Evolutionary conservation across 2,329 filamentous ascomycete genomes (phyloP).

Genomic region (Penicillium sp.): DNA sequence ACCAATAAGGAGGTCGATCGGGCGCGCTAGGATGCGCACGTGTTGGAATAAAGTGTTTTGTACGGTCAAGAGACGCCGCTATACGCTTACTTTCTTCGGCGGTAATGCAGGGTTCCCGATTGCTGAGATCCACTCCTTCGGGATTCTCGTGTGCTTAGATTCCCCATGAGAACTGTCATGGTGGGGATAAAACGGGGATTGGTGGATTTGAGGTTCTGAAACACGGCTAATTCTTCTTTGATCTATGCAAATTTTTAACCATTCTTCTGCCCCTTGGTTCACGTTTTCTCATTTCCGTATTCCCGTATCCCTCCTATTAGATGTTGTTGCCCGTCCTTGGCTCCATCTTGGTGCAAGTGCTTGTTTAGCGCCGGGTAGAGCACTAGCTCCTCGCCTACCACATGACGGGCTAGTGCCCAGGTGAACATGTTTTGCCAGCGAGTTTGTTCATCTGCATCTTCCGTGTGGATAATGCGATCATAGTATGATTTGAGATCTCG

Average conservation of each 20-base stretch:
- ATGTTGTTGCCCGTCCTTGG: conserved; percentile 51
- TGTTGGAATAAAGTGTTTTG: conserved; percentile 56
- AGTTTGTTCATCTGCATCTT: conserved; percentile 44
- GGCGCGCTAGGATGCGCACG: conserved; percentile 53
- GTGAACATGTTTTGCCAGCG: conserved; percentile 53
- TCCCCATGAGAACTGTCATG: conserved; percentile 46
- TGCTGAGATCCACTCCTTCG: conserved; percentile 52
- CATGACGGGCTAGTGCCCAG: conserved; percentile 55
- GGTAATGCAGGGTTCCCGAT: conserved; percentile 47
- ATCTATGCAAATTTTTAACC: conserved; percentile 38
- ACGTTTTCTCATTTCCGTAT: neutral
- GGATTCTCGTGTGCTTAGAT: conserved; percentile 51
- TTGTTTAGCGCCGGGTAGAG: conserved; percentile 57
- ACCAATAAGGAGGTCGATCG: conserved; percentile 55
- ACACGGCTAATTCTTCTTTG: conserved; percentile 52
- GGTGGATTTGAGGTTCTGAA: conserved; percentile 47
- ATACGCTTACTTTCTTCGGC: conserved; percentile 37
- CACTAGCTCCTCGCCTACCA: conserved; percentile 53
- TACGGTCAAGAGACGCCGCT: conserved; percentile 49
- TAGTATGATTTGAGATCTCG: conserved; percentile 45
- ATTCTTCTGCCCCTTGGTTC: neutral
- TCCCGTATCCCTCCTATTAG: conserved; percentile 37
- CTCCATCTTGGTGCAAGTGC: conserved; percentile 49
- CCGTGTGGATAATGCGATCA: conserved; percentile 43
- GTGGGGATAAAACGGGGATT: conserved; percentile 47